phyloP scores from a whole-genome alignment of 169 alveolate species.

The Plasmodium blacklocki region DNA sequence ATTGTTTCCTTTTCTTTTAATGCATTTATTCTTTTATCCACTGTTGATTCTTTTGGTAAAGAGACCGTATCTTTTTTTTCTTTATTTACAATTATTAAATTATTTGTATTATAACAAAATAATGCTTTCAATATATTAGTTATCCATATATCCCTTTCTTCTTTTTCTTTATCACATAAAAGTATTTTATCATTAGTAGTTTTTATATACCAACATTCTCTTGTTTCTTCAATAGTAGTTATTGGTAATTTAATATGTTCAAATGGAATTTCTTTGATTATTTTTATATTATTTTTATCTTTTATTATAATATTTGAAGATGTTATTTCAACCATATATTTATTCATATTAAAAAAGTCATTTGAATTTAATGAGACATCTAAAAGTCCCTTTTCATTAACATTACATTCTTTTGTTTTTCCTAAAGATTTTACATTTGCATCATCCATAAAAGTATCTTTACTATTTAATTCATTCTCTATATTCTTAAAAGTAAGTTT shows the following conservation, averaged over 20 bases:
- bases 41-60: conserved; percentile 72
- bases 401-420: conserved; percentile 49
- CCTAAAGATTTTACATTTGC: conserved; percentile 13
- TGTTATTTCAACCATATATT: conserved; percentile 45
- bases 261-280: conserved; percentile 41
- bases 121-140: conserved; percentile 60
- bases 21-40: conserved; percentile 30
- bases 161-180: conserved; percentile 60
- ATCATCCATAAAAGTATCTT: conserved; percentile 12
- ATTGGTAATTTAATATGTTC: conserved; percentile 52
- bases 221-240: conserved; percentile 70
- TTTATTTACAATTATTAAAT: conserved; percentile 38
- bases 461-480: conserved; percentile 54
- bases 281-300: conserved; percentile 33
- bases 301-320: conserved; percentile 43
- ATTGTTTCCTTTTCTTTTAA: conserved; percentile 7
- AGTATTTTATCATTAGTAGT: conserved; percentile 34
- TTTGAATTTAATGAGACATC: conserved; percentile 50
- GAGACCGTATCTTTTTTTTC: conserved; percentile 13
- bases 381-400: conserved; percentile 40
- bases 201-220: conserved; percentile 70
- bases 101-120: conserved; percentile 74
- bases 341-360: conserved; percentile 62
- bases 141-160: conserved; percentile 71
- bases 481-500: conserved; percentile 49